A percentile compares a stretch with the other conserved stretches of the same genome.
Evolutionary conservation across 148 eudicot genomes (phyloP).

Genomic region (Amaranthus hypochondriacus): DNA sequence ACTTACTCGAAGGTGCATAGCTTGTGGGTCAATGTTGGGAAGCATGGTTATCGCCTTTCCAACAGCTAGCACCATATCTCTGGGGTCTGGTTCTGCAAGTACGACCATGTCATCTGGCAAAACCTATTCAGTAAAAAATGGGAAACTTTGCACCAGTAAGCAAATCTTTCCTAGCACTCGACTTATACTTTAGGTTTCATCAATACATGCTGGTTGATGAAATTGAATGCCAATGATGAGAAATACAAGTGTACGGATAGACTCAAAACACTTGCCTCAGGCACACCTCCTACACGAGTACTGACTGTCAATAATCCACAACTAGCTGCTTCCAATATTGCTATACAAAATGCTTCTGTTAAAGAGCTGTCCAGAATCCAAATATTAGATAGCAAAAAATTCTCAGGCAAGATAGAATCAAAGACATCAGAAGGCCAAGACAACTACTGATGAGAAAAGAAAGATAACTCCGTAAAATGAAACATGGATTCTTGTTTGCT

Average conservation of each 20-base stretch:
- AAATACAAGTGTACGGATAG: not conserved
- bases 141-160: not conserved
- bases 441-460: not conserved
- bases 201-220: not conserved
- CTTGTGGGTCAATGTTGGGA: constrained; percentile 84
- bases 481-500: not conserved
- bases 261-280: constrained; percentile 52
- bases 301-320: constrained; percentile 96
- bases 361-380: constrained; percentile 60
- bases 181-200: not conserved
- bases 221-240: not conserved
- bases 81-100: constrained; percentile 90
- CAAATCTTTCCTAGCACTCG: not conserved
- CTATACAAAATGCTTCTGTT: constrained; percentile 99
- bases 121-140: constrained; percentile 44
- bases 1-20: constrained; percentile 83
- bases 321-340: constrained; percentile 97
- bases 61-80: constrained; percentile 74
- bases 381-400: constrained; percentile 3
- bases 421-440: not conserved
- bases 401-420: not conserved
- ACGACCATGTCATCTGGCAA: constrained; percentile 97
- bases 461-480: not conserved
- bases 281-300: constrained; percentile 97
- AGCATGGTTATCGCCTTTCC: constrained; percentile 77